These are phyloP conservation scores for Xylaria flabelliformis DNA, from an alignment of 495 filamentous ascomycete species.

Conservation along the genomic window DNA sequence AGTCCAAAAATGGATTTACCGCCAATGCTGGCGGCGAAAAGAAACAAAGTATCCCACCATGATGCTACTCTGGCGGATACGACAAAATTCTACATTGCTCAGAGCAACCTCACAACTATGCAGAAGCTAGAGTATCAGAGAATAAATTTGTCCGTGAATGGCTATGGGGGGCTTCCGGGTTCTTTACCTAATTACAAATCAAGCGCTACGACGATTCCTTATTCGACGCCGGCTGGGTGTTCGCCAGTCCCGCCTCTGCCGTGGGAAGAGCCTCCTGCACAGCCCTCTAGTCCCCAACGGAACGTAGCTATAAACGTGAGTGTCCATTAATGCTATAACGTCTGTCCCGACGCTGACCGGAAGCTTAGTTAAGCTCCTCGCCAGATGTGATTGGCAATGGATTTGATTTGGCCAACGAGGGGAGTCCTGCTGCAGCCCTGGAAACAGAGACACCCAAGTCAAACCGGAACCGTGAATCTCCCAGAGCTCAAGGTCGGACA, in stretches of 20 bases:
- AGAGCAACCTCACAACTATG: constrained; percentile 41
- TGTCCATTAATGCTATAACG: background rate
- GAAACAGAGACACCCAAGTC: constrained; percentile 12
- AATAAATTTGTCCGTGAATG: constrained; percentile 30
- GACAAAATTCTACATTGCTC: constrained; percentile 38
- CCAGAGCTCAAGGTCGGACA: background rate
- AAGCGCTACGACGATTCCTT: constrained; percentile 37
- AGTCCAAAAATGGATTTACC: constrained; percentile 3
- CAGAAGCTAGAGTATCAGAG: constrained; percentile 41
- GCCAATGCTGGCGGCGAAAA: constrained; percentile 21
- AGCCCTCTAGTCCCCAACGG: constrained; percentile 22
- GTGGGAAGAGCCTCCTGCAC: constrained; percentile 30
- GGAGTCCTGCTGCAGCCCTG: background rate
- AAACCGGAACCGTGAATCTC: constrained; percentile 10
- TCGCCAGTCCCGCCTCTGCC: constrained; percentile 37
- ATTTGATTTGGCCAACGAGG: constrained; percentile 15
- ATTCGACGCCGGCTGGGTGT: constrained; percentile 39
- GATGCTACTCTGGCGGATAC: constrained; percentile 24
- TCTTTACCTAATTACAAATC: constrained; percentile 34
- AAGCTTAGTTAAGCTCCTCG: constrained; percentile 36
- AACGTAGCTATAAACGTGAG: constrained; percentile 31
- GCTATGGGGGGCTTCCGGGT: constrained; percentile 28
- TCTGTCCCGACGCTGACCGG: constrained; percentile 19
- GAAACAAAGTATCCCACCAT: constrained; percentile 28
- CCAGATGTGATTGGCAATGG: constrained; percentile 34